phyloP scores from a whole-genome alignment of 805 yeast species.

The Diddensiella caesifluorescens region DNA sequence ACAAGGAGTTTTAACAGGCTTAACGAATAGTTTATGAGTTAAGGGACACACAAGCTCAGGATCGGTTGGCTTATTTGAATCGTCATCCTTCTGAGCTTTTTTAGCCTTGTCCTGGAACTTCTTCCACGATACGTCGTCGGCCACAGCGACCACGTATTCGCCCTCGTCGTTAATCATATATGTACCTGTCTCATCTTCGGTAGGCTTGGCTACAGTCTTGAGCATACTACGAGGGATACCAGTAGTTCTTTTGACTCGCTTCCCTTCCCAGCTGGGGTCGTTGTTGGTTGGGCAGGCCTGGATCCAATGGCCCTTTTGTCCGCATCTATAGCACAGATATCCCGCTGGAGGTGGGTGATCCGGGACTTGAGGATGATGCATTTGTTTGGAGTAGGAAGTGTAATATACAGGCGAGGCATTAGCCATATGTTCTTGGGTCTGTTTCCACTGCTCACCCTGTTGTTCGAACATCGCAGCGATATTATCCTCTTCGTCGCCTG shows the following conservation, averaged over 20 bases:
- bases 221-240: conserved; percentile 96
- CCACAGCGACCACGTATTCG: conserved; percentile 91
- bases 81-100: conserved; percentile 33
- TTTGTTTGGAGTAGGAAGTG: conserved; percentile 31
- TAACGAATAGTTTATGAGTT: conserved; percentile 53
- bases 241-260: conserved; percentile 83
- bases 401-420: conserved; percentile 71
- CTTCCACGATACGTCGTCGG: conserved; percentile 89
- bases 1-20: conserved; percentile 82
- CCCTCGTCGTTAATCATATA: conserved; percentile 93
- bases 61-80: conserved; percentile 49
- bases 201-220: conserved; percentile 77
- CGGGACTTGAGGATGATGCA: conserved; percentile 27
- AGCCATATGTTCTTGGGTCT: conserved; percentile 87
- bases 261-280: conserved; percentile 92
- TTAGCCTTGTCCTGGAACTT: conserved; percentile 66
- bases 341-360: conserved; percentile 93
- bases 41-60: conserved; percentile 66
- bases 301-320: conserved; percentile 93
- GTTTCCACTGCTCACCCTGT: conserved; percentile 92
- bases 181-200: conserved; percentile 50
- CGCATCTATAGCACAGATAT: conserved; percentile 94
- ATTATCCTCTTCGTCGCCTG: conserved; percentile 73
- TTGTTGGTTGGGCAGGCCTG: conserved; percentile 90
- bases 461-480: conserved; percentile 87